Conservation (phyloP, 2,329 filamentous ascomycete genomes). For the Stemphylium vesicarium region DNA sequence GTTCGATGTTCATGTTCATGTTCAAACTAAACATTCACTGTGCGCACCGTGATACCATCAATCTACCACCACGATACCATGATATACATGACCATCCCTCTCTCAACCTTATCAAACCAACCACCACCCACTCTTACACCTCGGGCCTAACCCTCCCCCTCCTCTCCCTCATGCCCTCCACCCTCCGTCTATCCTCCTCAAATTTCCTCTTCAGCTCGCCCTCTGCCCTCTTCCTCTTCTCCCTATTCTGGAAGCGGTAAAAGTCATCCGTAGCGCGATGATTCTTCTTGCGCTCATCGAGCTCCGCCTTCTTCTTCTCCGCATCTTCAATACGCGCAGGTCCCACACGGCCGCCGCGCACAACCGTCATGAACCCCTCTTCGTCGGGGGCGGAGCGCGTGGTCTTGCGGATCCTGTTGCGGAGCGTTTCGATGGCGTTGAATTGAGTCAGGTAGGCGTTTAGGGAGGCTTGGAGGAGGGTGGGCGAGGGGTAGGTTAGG, state of each 20-base stretch:
- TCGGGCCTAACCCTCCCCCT: constrained; percentile 50
- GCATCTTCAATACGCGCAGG: constrained; percentile 74
- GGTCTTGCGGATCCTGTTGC: constrained; percentile 66
- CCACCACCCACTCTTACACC: constrained; percentile 16
- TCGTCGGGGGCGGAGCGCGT: constrained; percentile 84
- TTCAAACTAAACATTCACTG: no score
- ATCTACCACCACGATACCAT: no score
- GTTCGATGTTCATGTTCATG: no score
- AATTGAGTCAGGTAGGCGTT: constrained; percentile 89
- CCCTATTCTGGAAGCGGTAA: constrained; percentile 82
- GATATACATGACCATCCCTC: no score
- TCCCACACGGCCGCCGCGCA: constrained; percentile 72
- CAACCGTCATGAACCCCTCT: constrained; percentile 94
- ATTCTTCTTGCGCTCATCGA: constrained; percentile 63
- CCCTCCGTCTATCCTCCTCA: constrained; percentile 75
- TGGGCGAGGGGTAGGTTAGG: constrained; percentile 72
- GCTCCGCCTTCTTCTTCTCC: constrained; percentile 62
- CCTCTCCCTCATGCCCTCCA: constrained; percentile 72
- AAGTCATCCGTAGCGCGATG: constrained; percentile 68
- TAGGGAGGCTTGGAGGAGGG: constrained; percentile 72
- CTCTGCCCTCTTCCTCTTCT: constrained; percentile 79
- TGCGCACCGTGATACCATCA: no score
- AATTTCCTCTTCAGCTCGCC: constrained; percentile 72
- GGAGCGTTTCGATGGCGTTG: constrained; percentile 68
- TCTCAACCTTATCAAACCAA: no score